Conservation (phyloP, 192 early-diverging fungal species). For the Jimgerdemannia flammicorona region DNA sequence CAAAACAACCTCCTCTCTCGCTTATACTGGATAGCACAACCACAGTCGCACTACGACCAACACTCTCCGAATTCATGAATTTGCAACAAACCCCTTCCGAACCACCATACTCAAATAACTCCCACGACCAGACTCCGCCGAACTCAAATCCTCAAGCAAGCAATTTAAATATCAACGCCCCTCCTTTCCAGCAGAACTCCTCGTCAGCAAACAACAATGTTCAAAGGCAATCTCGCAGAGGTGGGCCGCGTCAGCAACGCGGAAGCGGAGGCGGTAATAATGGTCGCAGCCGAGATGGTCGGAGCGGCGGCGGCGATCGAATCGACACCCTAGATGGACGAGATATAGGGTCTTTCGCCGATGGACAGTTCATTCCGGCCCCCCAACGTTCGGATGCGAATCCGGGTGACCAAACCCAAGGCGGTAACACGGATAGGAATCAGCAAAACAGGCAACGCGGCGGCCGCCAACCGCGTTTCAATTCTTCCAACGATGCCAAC, state of each 20-base stretch:
- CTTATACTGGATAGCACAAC: background rate
- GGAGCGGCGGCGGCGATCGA: background rate
- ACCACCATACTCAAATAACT: background rate
- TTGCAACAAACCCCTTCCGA: background rate
- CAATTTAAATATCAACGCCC: background rate
- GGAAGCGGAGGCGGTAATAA: background rate
- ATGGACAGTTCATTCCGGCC: background rate
- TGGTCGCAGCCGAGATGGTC: background rate
- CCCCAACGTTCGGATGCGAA: background rate
- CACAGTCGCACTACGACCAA: background rate
- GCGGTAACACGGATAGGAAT: no score
- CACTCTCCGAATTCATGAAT: background rate
- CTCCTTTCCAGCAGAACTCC: background rate
- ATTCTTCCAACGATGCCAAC: background rate
- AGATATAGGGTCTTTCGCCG: background rate
- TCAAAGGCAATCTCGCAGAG: background rate
- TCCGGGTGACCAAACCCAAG: no score
- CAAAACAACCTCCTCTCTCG: background rate
- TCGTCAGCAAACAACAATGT: background rate
- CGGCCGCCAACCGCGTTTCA: background rate
- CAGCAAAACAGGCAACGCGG: no score
- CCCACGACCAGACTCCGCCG: background rate
- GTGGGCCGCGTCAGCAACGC: background rate
- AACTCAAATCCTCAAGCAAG: background rate
- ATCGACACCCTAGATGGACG: background rate